Base-by-base conservation (phyloP, 176 grass and related monocot species). In the Otatea glauca region DNA sequence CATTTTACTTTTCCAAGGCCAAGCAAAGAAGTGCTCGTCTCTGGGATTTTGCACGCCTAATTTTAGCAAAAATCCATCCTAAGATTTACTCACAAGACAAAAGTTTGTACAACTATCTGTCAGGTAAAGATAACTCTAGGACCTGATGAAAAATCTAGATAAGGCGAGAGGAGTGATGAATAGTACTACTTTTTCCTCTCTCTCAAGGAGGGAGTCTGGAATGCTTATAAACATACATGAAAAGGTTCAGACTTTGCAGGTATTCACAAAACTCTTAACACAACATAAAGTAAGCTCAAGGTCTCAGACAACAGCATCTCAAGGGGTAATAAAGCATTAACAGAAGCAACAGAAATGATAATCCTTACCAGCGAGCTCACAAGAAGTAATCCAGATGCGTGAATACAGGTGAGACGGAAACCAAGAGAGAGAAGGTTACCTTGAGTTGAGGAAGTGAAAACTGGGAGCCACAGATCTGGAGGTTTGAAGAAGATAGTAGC, bases 51-150 rank as follows among this genome's bases (percentile, higher is more conserved):
- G 56, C 13, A 15, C 18, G 12, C 53, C 86, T 65, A 91, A 91
- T 84, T 84, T 86, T 87, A 65, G 85, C 80, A 84, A 87, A 75
- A 68, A 80, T 14, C 50, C 74, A 91, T 76, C 59, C 63, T 76
- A 70, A 73, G 10, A 24, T 60, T 44, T 81, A 24, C 62, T 27
- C 80, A n/a, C 5, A 58, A 17, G 54, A 69, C 11, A 44, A 47
- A 18, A 47, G 35, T 27, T 5, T 11, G n/a, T 24, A 9, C 70
- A 72, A 14, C 43, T 10, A 73, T 4, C 6, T 72, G 23, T 17
- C 70, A 50, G 70, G 5, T 5, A 72, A 29, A 23, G 12, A 23
- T 13, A 65, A 6, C 60, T 15, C 24, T 63, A 63, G 23, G 38
- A 21, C 35, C 32, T 1, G 83, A 15, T 10, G 16, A 11, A n/a